phyloP scores from a whole-genome alignment of 257 asterid species.

The Leonotis leonurus region DNA sequence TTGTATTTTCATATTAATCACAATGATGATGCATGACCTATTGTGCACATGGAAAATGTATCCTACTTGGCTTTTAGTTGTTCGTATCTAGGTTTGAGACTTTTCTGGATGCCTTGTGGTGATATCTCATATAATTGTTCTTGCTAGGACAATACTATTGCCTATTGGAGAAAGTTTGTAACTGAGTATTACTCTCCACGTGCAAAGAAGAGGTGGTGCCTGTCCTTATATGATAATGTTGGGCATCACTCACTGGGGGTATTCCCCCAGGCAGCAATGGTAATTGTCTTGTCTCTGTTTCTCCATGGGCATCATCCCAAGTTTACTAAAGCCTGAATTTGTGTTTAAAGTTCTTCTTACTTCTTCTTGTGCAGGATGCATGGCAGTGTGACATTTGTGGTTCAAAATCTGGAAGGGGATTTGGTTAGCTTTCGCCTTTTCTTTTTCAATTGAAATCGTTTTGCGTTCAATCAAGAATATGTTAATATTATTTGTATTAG shows the following conservation, averaged over 20 bases:
- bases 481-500: background rate
- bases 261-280: slow-evolving; percentile 96
- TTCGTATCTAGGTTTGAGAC: background rate
- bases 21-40: background rate
- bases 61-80: slow-evolving; percentile 2
- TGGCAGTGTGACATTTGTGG: slow-evolving; percentile 98
- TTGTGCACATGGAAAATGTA: slow-evolving; percentile 1
- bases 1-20: background rate
- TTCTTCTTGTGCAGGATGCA: slow-evolving; percentile 57
- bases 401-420: slow-evolving; percentile 97
- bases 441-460: background rate
- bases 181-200: slow-evolving; percentile 93
- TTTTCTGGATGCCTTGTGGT: slow-evolving; percentile 4
- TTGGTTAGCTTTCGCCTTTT: slow-evolving; percentile 53
- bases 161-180: slow-evolving; percentile 96
- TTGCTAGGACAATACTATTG: slow-evolving; percentile 74
- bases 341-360: slow-evolving; percentile 8
- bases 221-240: slow-evolving; percentile 79
- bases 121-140: background rate
- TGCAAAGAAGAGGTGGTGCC: slow-evolving; percentile 97
- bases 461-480: background rate
- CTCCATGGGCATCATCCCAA: background rate
- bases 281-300: slow-evolving; percentile 27
- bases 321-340: slow-evolving; percentile 17
- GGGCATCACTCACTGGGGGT: slow-evolving; percentile 94